Evolutionary conservation across 305 asterid species (phyloP).

Genomic region (Euphrasia arctica): DNA sequence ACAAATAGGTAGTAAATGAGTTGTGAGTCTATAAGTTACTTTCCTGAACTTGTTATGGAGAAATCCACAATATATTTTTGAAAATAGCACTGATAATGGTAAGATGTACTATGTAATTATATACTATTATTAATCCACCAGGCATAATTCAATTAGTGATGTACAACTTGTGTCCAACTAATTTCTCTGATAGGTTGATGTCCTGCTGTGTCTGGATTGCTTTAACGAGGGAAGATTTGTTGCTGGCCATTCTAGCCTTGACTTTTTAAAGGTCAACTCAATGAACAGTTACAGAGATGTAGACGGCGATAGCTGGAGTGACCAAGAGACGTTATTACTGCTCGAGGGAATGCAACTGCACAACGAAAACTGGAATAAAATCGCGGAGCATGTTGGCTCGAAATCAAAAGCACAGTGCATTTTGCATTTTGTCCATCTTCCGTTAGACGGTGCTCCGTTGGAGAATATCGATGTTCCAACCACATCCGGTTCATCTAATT

Average conservation of each 20-base stretch:
- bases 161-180: slow-evolving; percentile 16
- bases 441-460: slow-evolving; percentile 61
- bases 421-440: slow-evolving; percentile 89
- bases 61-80: background rate
- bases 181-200: slow-evolving; percentile 63
- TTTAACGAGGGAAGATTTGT: slow-evolving; percentile 86
- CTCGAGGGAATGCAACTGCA: slow-evolving; percentile 89
- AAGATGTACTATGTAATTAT: background rate
- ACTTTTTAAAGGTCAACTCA: slow-evolving; percentile 70
- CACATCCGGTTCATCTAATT: slow-evolving; percentile 49
- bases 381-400: slow-evolving; percentile 90
- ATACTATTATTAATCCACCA: background rate
- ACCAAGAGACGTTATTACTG: slow-evolving; percentile 83
- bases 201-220: slow-evolving; percentile 79
- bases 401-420: slow-evolving; percentile 97
- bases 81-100: background rate
- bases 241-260: slow-evolving; percentile 93
- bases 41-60: background rate
- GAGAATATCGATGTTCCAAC: slow-evolving; percentile 70
- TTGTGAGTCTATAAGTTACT: too few species aligned
- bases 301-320: slow-evolving; percentile 93
- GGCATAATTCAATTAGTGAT: too few species aligned
- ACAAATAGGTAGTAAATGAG: background rate
- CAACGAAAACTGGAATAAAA: slow-evolving; percentile 86
- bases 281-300: slow-evolving; percentile 60